Conservation (phyloP, 495 filamentous ascomycete species). For the Lasiosphaeris hirsuta region DNA sequence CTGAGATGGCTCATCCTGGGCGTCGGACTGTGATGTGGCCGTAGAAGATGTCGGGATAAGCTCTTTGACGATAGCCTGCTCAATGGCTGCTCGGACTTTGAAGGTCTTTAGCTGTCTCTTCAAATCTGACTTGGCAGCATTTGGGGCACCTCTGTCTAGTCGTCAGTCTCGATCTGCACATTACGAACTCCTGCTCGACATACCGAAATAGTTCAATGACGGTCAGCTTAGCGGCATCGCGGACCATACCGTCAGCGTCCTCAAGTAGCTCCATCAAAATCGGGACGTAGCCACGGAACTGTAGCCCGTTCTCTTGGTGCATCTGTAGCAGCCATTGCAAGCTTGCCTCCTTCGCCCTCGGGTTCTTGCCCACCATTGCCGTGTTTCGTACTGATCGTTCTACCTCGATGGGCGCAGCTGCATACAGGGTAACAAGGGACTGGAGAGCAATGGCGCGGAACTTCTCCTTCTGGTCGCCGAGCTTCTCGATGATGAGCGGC, state of each 20-base stretch:
- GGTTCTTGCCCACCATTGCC: constrained; percentile 74
- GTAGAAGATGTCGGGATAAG: constrained; percentile 58
- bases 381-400: constrained; percentile 75
- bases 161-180: neutral
- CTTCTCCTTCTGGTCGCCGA: constrained; percentile 86
- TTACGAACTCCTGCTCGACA: constrained; percentile 8
- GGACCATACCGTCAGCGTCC: constrained; percentile 80
- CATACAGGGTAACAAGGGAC: constrained; percentile 72
- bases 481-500: constrained; percentile 73
- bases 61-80: constrained; percentile 69
- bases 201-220: constrained; percentile 85
- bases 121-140: constrained; percentile 80
- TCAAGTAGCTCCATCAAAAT: constrained; percentile 80
- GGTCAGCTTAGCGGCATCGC: constrained; percentile 75
- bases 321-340: constrained; percentile 86
- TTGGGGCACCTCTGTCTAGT: constrained; percentile 63
- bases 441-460: constrained; percentile 66
- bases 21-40: constrained; percentile 40
- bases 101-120: constrained; percentile 75
- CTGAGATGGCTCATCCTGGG: constrained; percentile 37
- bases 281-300: constrained; percentile 79
- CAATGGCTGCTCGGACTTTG: constrained; percentile 81
- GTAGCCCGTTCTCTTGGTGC: constrained; percentile 69
- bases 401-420: constrained; percentile 61
- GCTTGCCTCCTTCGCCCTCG: constrained; percentile 75